Percentiles rank a stretch among this genome's conserved stretches.
Evolutionary conservation across 352 stramenopile genomes (phyloP).

Genomic region (Globisporangium camurandrum): DNA sequence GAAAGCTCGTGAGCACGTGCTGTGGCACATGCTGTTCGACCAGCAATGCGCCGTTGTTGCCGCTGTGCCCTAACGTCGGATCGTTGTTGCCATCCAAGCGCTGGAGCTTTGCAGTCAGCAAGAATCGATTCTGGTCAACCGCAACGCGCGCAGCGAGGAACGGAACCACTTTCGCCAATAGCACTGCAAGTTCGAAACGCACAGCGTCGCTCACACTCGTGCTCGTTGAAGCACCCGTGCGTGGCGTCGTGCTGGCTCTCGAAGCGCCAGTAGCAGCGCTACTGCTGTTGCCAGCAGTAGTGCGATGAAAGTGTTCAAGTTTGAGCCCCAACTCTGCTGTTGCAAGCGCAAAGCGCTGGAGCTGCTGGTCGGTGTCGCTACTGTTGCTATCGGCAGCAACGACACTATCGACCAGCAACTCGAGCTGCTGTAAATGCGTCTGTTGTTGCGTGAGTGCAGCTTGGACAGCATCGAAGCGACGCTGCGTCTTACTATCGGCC

Average conservation of each 20-base stretch:
- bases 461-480: constrained; percentile 28
- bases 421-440: constrained; percentile 64
- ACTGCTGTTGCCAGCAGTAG: background rate
- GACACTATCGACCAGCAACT: constrained; percentile 54
- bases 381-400: constrained; percentile 48
- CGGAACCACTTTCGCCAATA: constrained; percentile 45
- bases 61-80: too few species aligned
- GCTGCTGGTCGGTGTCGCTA: constrained; percentile 53
- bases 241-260: too few species aligned
- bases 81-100: too few species aligned
- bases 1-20: constrained; percentile 44
- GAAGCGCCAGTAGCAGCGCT: constrained; percentile 7
- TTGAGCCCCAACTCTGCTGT: constrained; percentile 45
- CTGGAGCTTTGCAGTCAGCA: constrained; percentile 25
- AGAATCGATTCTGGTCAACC: constrained; percentile 62
- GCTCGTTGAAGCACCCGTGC: background rate
- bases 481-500: constrained; percentile 16
- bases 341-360: constrained; percentile 33
- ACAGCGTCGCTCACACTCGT: constrained; percentile 3
- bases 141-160: constrained; percentile 47
- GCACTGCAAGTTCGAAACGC: constrained; percentile 31
- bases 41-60: constrained; percentile 30
- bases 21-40: constrained; percentile 35
- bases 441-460: constrained; percentile 36
- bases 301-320: constrained; percentile 52